Percentiles rank a stretch among this genome's conserved stretches.
phyloP scores from a whole-genome alignment of 306 rosid species.

The Glycyrrhiza uralensis region DNA sequence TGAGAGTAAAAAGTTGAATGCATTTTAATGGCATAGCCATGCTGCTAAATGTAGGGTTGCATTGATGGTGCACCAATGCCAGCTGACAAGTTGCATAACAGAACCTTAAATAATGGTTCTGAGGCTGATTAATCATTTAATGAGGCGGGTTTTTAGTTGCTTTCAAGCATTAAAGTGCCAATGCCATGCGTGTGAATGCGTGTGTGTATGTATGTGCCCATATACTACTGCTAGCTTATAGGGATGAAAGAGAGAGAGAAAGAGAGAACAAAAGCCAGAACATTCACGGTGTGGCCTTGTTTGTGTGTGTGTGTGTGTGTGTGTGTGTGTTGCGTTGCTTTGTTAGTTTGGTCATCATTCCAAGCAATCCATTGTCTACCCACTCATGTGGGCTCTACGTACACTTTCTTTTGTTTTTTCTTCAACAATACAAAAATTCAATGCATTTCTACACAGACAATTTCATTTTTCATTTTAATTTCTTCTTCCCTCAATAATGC shows the following conservation, averaged over 20 bases:
- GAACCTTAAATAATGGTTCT: conserved; percentile 32
- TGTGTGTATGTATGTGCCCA: conserved; percentile 5
- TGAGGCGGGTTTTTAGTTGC: conserved; percentile 46
- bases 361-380: conserved; percentile 38
- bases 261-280: not conserved
- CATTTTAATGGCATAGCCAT: not conserved
- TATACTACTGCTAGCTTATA: too few species aligned
- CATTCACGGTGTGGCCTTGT: not conserved
- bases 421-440: conserved; percentile 7
- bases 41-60: conserved; percentile 34
- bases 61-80: conserved; percentile 40
- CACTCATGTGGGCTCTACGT: conserved; percentile 43
- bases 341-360: conserved; percentile 53
- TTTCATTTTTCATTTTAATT: not conserved
- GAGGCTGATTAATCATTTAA: conserved; percentile 37
- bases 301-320: conserved; percentile 6
- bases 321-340: not conserved
- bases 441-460: conserved; percentile 11
- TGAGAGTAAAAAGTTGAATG: too few species aligned
- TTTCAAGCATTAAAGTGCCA: conserved; percentile 47
- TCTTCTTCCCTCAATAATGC: not conserved
- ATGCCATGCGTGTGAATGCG: conserved; percentile 2
- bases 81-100: conserved; percentile 42
- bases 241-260: conserved; percentile 3
- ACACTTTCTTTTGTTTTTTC: conserved; percentile 23